phyloP scores from a whole-genome alignment of 169 alveolate genomes.

The Eimeria maxima region DNA sequence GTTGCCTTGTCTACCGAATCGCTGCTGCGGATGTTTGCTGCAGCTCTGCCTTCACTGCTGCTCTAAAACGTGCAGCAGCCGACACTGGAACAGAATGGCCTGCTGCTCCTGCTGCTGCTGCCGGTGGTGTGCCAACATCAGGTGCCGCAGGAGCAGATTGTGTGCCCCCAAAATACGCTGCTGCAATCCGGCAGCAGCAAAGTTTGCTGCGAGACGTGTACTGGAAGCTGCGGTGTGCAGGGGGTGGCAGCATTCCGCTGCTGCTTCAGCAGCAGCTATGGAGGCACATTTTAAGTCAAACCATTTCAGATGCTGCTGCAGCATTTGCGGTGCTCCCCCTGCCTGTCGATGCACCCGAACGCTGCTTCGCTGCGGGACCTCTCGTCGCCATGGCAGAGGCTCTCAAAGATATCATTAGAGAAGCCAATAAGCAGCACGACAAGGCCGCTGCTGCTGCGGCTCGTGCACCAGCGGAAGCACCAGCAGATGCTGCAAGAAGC shows the following conservation, averaged over 20 bases:
- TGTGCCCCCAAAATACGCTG: neutral
- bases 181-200: slow-evolving; percentile 35
- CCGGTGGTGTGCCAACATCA: neutral
- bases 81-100: neutral
- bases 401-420: slow-evolving; percentile 8
- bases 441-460: slow-evolving; percentile 43
- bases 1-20: neutral
- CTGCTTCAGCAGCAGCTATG: slow-evolving; percentile 27
- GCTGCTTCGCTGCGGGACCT: slow-evolving; percentile 38
- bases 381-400: slow-evolving; percentile 67
- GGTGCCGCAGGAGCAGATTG: neutral
- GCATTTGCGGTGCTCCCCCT: neutral
- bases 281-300: neutral
- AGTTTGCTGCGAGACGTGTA: slow-evolving; percentile 37
- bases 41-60: slow-evolving; percentile 38
- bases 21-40: slow-evolving; percentile 48
- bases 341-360: slow-evolving; percentile 18
- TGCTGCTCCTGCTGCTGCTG: slow-evolving; percentile 36
- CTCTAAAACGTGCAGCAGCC: slow-evolving; percentile 46
- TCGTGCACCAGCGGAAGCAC: neutral
- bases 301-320: neutral
- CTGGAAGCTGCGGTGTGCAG: slow-evolving; percentile 78
- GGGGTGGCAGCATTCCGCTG: slow-evolving; percentile 51
- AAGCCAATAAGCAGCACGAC: slow-evolving; percentile 30
- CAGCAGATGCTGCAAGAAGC: neutral